Percentiles rank a stretch among this genome's conserved stretches.
Conservation (phyloP, 2,329 filamentous ascomycete genomes). For the Paracorniculantispora psalliotae region DNA sequence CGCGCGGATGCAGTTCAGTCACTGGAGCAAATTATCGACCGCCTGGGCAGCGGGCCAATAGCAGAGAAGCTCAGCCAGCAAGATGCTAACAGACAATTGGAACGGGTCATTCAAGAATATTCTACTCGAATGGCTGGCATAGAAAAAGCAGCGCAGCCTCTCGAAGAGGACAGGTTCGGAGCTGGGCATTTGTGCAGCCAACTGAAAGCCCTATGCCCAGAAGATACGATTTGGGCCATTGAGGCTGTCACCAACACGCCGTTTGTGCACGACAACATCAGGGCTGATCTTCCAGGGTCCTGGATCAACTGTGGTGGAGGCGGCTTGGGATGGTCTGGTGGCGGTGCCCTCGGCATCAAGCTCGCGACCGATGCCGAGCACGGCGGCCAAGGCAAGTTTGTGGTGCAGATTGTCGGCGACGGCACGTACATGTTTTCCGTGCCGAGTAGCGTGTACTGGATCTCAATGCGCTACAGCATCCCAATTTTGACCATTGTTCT, state of each 20-base stretch:
- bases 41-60: constrained; percentile 47
- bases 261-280: constrained; percentile 66
- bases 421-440: constrained; percentile 53
- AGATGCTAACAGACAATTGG: background rate
- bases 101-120: constrained; percentile 38
- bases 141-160: constrained; percentile 49
- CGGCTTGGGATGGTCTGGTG: constrained; percentile 76
- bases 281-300: constrained; percentile 60
- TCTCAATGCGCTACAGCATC: constrained; percentile 48
- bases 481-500: constrained; percentile 51
- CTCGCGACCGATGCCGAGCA: constrained; percentile 50
- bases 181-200: constrained; percentile 35
- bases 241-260: constrained; percentile 71
- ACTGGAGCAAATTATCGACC: constrained; percentile 63
- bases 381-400: constrained; percentile 44
- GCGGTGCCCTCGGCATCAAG: constrained; percentile 71
- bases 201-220: constrained; percentile 29
- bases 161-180: constrained; percentile 47
- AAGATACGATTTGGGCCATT: constrained; percentile 65
- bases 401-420: constrained; percentile 53
- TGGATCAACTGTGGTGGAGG: constrained; percentile 81
- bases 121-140: constrained; percentile 56
- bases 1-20: constrained; percentile 60
- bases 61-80: constrained; percentile 31
- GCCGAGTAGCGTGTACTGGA: constrained; percentile 53